Base-by-base conservation (phyloP, 2,329 filamentous ascomycete species). In the Fusarium sp. region DNA sequence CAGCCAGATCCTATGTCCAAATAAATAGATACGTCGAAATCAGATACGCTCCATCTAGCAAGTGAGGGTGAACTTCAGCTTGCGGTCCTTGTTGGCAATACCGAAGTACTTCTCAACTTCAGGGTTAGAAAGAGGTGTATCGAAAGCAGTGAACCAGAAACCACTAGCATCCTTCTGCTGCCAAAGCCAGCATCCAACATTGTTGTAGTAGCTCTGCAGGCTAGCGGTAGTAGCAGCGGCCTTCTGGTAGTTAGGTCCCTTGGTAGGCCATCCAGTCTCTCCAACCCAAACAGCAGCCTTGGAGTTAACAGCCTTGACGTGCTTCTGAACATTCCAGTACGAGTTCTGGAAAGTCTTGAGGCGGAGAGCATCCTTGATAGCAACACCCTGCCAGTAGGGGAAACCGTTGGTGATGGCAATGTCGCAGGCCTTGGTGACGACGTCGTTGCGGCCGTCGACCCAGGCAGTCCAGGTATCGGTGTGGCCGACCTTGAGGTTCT, bases 61-160 rank as follows among this genome's bases (percentile, higher is more conserved):
- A 20, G 73, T 59, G 13, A 75, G 67, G 3, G 40, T 18, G 32
- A 75, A 75, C 66, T 75, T 75, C 52, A 75, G 45, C 66, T 75
- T 75, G 71, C 73, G 73, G 17, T 65, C 66, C 15, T 54, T 32
- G 54, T 74, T 68, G 6, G 73, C 73, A 30, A 75, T n/a, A 27
- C 73, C 73, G 5, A 75, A 75, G 45, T 75, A 64, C 50, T 73
- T 74, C 73, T 75, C 73, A 30, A 74, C 73, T 66, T 75, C 69
- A 1, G 73, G 69, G 18, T 20, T 74, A 14, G 67, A 48, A 0
- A 40, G 15, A 2, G 73, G 73, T 3, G 70, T 18, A 7, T 75
- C 73, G 11, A 75, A 75, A 14, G 73, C 73, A 23, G 73, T 75
- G 60, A 75, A 75, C 73, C 73, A 75, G 56, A 75, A 75, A 23